Evolutionary conservation across 2,329 filamentous ascomycete species (phyloP).

Genomic region (Oidium heveae): DNA sequence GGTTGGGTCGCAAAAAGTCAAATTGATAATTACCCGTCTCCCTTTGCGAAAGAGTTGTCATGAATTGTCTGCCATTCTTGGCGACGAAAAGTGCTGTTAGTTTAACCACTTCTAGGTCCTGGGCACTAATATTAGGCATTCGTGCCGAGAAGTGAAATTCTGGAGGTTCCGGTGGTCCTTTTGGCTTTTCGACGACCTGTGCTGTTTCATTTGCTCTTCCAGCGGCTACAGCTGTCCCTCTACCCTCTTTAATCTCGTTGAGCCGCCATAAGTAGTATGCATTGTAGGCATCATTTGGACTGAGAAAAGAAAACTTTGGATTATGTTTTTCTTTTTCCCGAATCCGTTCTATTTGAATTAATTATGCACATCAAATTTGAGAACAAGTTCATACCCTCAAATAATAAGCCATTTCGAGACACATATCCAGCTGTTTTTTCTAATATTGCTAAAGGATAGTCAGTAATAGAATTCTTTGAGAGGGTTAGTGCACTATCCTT

Average conservation of each 20-base stretch:
- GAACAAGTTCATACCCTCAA: slow-evolving; percentile 23
- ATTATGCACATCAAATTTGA: neutral
- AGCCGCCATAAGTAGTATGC: slow-evolving; percentile 81
- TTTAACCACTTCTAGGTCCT: slow-evolving; percentile 53
- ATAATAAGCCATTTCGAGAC: slow-evolving; percentile 34
- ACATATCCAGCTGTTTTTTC: slow-evolving; percentile 93
- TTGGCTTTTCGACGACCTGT: slow-evolving; percentile 36
- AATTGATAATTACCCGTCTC: slow-evolving; percentile 86
- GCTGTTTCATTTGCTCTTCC: slow-evolving; percentile 42
- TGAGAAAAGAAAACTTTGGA: slow-evolving; percentile 79
- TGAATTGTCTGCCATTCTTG: slow-evolving; percentile 75
- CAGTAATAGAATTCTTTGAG: slow-evolving; percentile 12
- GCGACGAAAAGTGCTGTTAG: slow-evolving; percentile 81
- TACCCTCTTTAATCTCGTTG: slow-evolving; percentile 58
- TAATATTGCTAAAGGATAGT: slow-evolving; percentile 29
- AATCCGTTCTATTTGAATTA: slow-evolving; percentile 36
- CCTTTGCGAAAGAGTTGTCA: slow-evolving; percentile 69
- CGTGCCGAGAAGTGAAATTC: slow-evolving; percentile 85
- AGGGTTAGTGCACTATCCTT: slow-evolving; percentile 19
- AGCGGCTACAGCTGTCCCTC: slow-evolving; percentile 54
- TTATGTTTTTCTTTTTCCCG: slow-evolving; percentile 63
- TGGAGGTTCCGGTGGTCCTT: slow-evolving; percentile 62
- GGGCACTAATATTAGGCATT: slow-evolving; percentile 91
- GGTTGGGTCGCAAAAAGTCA: slow-evolving; percentile 82
- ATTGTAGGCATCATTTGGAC: slow-evolving; percentile 57